Conservation (phyloP, 2,329 filamentous ascomycete genomes). For the Colletotrichum aenigma region DNA sequence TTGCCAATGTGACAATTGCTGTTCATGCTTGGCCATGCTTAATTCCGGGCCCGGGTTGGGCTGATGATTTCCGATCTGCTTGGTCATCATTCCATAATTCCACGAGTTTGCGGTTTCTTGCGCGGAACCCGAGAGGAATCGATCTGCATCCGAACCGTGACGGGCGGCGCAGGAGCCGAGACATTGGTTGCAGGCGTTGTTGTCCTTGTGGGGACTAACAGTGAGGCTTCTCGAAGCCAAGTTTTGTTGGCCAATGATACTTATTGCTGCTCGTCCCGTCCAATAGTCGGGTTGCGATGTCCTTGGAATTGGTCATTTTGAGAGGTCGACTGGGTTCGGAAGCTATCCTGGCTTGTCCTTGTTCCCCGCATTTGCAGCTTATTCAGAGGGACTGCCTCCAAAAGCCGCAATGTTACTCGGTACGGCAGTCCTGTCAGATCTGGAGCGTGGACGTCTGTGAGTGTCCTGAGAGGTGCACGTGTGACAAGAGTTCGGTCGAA, state of each 20-base stretch:
- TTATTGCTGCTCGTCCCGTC: background rate
- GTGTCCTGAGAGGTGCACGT: background rate
- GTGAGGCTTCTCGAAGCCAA: background rate
- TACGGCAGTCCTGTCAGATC: background rate
- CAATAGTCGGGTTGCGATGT: background rate
- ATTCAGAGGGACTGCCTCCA: background rate
- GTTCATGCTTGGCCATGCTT: background rate
- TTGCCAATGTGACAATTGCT: background rate
- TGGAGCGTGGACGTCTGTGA: background rate
- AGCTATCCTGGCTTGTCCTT: background rate
- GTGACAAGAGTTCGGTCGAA: background rate
- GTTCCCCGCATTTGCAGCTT: background rate
- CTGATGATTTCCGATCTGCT: background rate
- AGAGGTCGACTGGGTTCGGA: background rate
- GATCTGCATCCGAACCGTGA: background rate
- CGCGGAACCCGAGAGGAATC: background rate
- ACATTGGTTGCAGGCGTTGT: background rate
- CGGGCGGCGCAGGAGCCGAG: background rate
- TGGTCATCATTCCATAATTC: background rate
- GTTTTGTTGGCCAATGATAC: background rate
- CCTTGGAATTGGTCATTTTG: background rate
- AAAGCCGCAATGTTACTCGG: background rate
- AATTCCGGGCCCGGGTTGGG: background rate
- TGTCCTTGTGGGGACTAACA: too few relatives aligned
- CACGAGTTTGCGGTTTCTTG: background rate